Percentiles rank a stretch among this genome's conserved stretches.
Evolutionary conservation across 371 early-diverging fungal species (phyloP).

Genomic region (Nematocida sp.): DNA sequence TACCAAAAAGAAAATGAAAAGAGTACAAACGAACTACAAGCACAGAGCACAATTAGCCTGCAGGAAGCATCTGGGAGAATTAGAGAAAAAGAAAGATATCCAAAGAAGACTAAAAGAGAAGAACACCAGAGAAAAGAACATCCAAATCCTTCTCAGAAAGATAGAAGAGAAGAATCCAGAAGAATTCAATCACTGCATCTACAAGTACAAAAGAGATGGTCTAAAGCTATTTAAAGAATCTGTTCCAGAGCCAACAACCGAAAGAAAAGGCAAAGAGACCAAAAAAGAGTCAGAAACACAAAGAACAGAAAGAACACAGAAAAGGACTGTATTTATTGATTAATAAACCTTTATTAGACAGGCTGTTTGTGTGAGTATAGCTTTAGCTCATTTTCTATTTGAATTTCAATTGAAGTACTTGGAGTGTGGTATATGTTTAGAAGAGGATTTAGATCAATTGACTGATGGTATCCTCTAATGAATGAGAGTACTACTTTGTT

Average conservation of each 20-base stretch:
- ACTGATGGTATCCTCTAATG: constrained; percentile 9
- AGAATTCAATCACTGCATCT: constrained; percentile 55
- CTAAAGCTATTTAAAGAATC: neutral
- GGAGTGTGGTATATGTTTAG: neutral
- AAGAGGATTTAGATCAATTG: neutral
- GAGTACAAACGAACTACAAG: constrained; percentile 39
- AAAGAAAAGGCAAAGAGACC: neutral
- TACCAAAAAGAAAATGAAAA: constrained; percentile 44
- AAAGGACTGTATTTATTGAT: too few species aligned
- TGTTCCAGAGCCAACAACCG: neutral
- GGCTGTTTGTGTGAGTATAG: too few species aligned
- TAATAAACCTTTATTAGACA: too few species aligned
- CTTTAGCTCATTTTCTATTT: neutral
- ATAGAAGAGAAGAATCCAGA: constrained; percentile 48
- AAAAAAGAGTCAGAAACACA: too few species aligned
- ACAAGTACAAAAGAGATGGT: constrained; percentile 42
- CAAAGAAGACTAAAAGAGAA: constrained; percentile 47
- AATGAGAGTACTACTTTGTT: constrained; percentile 37
- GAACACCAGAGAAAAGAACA: constrained; percentile 46
- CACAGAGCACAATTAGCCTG: constrained; percentile 40
- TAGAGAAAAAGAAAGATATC: constrained; percentile 56
- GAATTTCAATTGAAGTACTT: neutral
- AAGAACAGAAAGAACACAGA: too few species aligned
- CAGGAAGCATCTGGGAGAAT: constrained; percentile 40
- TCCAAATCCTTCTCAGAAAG: constrained; percentile 47